Conservation (phyloP, 2,329 filamentous ascomycete species). For the Thyridium curvatum region DNA sequence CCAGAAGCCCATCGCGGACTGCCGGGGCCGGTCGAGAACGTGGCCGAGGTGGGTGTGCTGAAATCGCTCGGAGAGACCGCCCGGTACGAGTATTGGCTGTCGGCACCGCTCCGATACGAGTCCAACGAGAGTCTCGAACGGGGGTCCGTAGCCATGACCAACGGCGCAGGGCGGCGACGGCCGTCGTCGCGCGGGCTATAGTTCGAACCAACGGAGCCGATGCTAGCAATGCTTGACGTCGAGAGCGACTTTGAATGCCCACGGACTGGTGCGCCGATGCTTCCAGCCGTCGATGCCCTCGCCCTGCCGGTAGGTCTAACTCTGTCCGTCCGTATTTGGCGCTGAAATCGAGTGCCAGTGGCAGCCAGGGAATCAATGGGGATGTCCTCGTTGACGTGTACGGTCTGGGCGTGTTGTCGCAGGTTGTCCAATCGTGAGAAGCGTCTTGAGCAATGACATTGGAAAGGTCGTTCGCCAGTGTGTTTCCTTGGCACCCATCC, state of each 20-base stretch:
- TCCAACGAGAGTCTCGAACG: slow-evolving; percentile 63
- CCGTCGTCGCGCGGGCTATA: slow-evolving; percentile 60
- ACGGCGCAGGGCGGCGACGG: slow-evolving; percentile 68
- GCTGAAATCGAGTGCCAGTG: slow-evolving; percentile 84
- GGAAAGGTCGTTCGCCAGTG: slow-evolving; percentile 92
- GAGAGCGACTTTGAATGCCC: slow-evolving; percentile 84
- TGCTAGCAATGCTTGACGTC: slow-evolving; percentile 77
- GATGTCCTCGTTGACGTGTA: slow-evolving; percentile 96
- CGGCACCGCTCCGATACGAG: slow-evolving; percentile 58
- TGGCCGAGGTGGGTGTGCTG: slow-evolving; percentile 77
- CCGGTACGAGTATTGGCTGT: slow-evolving; percentile 60
- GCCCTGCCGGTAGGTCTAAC: slow-evolving; percentile 69
- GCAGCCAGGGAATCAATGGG: slow-evolving; percentile 89
- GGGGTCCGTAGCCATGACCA: slow-evolving; percentile 74
- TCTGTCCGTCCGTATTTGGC: slow-evolving; percentile 83
- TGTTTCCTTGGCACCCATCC: slow-evolving; percentile 64
- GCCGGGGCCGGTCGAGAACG: slow-evolving; percentile 69
- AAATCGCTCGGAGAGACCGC: slow-evolving; percentile 66
- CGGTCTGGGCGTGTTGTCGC: slow-evolving; percentile 93
- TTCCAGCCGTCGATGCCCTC: slow-evolving; percentile 71
- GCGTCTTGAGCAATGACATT: slow-evolving; percentile 87
- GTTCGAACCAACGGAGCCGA: slow-evolving; percentile 58
- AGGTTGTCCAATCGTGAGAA: slow-evolving; percentile 95
- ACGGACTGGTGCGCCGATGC: slow-evolving; percentile 61
- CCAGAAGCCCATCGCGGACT: slow-evolving; percentile 69